Evolutionary conservation across 2,329 filamentous ascomycete species (phyloP).

Genomic region (Alternaria sp.): DNA sequence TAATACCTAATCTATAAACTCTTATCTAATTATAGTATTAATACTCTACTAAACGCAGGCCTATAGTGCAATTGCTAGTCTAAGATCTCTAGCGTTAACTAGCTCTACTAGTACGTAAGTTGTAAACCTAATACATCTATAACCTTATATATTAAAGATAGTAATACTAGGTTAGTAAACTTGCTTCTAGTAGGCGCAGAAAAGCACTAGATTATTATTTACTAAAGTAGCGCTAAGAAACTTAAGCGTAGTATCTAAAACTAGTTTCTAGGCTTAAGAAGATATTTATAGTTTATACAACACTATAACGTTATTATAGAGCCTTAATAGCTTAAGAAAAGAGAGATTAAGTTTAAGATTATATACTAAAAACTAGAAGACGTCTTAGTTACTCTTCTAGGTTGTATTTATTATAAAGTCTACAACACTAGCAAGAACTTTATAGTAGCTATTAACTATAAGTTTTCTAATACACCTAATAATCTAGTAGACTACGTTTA

Average conservation of each 20-base stretch:
- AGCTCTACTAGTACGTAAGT: slow-evolving; percentile 15
- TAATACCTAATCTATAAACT: slow-evolving; percentile 6
- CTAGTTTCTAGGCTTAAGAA: neutral
- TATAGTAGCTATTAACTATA: slow-evolving; percentile 13
- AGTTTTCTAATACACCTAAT: slow-evolving; percentile 7
- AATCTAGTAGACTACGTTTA: slow-evolving; percentile 6
- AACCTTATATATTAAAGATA: slow-evolving; percentile 13
- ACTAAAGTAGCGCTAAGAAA: slow-evolving; percentile 1
- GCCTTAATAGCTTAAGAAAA: slow-evolving; percentile 5
- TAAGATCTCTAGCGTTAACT: slow-evolving; percentile 11
- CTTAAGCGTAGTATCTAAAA: slow-evolving; percentile 6
- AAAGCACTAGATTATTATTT: slow-evolving; percentile 17
- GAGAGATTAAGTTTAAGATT: slow-evolving; percentile 10
- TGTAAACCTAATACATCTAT: neutral
- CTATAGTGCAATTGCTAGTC: neutral
- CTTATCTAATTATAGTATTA: slow-evolving; percentile 1
- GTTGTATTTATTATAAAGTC: slow-evolving; percentile 12
- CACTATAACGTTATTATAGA: slow-evolving; percentile 11
- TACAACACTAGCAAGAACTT: slow-evolving; percentile 13
- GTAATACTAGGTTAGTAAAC: slow-evolving; percentile 12
- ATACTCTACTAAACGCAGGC: slow-evolving; percentile 9
- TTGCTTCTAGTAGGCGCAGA: slow-evolving; percentile 11
- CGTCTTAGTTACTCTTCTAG: slow-evolving; percentile 10
- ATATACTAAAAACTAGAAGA: slow-evolving; percentile 7
- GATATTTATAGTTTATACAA: slow-evolving; percentile 13